Conservation (phyloP, 305 asterid species). For the Solanum aculeatissimum region DNA sequence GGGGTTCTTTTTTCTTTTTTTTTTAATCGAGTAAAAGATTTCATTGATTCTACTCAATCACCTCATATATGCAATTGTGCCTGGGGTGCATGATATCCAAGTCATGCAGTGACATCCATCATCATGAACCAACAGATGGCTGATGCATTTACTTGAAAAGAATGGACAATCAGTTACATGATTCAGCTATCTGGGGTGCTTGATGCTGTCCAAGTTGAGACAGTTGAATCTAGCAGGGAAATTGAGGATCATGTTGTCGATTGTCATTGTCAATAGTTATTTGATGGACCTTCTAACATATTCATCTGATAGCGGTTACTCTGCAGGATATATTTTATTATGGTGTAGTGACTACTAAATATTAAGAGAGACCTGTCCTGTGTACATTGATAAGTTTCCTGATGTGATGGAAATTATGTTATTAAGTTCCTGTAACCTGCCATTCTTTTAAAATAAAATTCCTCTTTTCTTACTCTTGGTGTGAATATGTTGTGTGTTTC, state of each 20-base stretch:
- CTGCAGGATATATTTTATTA: not conserved
- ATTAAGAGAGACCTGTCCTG: not conserved
- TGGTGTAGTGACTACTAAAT: not conserved
- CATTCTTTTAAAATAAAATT: not conserved
- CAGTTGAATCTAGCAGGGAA: not conserved
- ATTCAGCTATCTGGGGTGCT: not conserved
- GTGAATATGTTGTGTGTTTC: not conserved
- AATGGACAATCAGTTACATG: not conserved
- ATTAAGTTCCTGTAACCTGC: not conserved
- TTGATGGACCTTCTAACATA: not conserved
- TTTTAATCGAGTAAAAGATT: not conserved
- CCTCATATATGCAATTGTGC: not conserved
- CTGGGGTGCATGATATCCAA: not conserved
- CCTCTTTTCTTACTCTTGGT: not conserved
- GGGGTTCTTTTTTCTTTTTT: not conserved
- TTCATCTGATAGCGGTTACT: not conserved
- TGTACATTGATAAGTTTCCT: not conserved
- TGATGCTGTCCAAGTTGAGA: not conserved
- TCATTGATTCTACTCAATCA: not conserved
- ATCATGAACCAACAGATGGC: not conserved
- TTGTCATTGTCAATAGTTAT: not conserved
- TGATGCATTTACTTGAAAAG: not conserved
- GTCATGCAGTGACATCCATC: not conserved
- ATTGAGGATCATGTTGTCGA: not conserved
- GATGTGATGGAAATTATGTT: not conserved